A percentile compares a stretch with the other conserved stretches of the same genome.
These are phyloP conservation scores for Cantharellus cinnabarinus DNA, from an alignment of 768 basidiomycete genomes.

Conservation along the genomic window DNA sequence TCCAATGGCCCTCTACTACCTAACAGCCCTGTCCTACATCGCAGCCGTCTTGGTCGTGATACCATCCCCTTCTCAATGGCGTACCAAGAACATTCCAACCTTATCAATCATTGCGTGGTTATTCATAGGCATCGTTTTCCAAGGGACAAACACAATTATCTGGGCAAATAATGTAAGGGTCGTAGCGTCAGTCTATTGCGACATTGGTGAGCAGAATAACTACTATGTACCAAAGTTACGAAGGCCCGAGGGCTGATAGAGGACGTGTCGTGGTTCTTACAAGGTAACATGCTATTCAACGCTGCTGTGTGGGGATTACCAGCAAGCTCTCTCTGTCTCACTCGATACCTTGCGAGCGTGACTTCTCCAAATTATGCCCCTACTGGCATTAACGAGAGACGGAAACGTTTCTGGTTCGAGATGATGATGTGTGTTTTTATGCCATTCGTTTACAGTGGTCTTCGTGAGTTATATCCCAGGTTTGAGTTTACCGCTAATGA, in stretches of 20 bases:
- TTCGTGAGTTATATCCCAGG: background rate
- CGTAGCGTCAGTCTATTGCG: background rate
- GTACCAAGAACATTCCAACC: too few species aligned
- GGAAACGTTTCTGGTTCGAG: background rate
- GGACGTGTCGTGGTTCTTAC: background rate
- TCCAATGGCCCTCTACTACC: too few species aligned
- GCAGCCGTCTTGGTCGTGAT: too few species aligned
- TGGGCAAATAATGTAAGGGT: background rate
- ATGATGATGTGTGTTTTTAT: background rate
- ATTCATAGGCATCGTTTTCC: background rate
- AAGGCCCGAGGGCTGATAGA: background rate
- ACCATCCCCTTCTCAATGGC: too few species aligned
- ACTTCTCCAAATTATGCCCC: background rate
- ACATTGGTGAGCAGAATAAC: background rate
- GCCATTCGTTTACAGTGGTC: background rate
- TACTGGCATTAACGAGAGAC: background rate
- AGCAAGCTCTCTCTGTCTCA: background rate
- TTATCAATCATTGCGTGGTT: background rate
- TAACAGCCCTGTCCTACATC: too few species aligned
- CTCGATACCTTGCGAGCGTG: background rate
- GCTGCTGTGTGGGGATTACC: background rate
- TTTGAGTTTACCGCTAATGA: background rate
- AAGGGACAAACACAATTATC: background rate
- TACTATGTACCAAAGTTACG: too few species aligned
- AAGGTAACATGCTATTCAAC: background rate